Evolutionary conservation across 805 yeast genomes (phyloP), one percentile per base, ranked within the genome.

Genomic region (Candida nanaspora): DNA sequence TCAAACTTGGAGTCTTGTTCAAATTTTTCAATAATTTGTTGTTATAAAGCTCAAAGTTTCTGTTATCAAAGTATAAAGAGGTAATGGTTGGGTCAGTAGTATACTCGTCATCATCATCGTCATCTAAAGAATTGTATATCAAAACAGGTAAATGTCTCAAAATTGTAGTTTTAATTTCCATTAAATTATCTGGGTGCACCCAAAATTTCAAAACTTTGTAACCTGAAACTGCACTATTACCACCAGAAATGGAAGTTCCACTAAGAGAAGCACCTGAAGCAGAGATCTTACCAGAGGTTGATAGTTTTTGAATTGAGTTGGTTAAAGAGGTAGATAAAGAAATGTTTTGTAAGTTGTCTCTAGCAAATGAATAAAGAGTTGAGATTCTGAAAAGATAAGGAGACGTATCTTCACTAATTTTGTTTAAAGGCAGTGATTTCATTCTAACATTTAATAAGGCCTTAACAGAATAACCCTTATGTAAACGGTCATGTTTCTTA

Each of bases 111-210:
- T 72, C 78, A 35, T 68, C 69, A 36, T 68, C 69, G 40, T 66
- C 66, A 42, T 70, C 69, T 38, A 64, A 71, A 49, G 72, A 69
- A 47, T 74, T 56, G 52, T 88, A 93, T 37, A 91, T 84, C 46
- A 91, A 72, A 6, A 89, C 95, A 1, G 98, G 98, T 49, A 91
- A 74, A 54, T 87, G 95, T 60, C 98, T 82, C 57, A 91, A 74
- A 49, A 91, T 86, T 44, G 88, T 80, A n/a, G 98, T 87, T 67
- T 91, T 91, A 41, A 89, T 96, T 65, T 91, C 98, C 96, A 91
- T 89, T 58, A 93, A 60, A 59, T 87, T 85, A 52, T 93, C 98
- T n/a, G 91, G 89, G 60, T 91, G 98, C 34, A 93, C 74, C 98
- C 98, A 91, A 62, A 91, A 91, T 65, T 86, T 87, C 63, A 82